phyloP scores from a whole-genome alignment of 228 moss, liverwort and hornwort species.

The Sphagnum magellanicum region DNA sequence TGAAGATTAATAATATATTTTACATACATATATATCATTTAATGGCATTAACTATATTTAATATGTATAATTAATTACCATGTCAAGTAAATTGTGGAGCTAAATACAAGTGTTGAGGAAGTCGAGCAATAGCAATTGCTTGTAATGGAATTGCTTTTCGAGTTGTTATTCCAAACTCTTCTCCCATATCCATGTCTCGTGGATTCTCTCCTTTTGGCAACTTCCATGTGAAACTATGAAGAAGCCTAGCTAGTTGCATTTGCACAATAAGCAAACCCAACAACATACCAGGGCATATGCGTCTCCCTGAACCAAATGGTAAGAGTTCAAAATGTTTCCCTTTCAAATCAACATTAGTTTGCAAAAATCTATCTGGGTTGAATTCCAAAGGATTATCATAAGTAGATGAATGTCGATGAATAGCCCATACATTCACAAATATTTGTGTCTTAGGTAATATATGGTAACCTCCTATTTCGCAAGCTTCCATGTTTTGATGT shows the following conservation, averaged over 20 bases:
- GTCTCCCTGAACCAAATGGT: conserved; percentile 49
- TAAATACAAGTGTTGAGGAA: conserved; percentile 16
- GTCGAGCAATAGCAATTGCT: conserved; percentile 24
- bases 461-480: conserved; percentile 32
- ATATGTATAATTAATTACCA: too few species aligned
- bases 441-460: conserved; percentile 30
- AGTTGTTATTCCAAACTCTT: conserved; percentile 9
- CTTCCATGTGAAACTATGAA: conserved; percentile 47
- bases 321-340: conserved; percentile 44
- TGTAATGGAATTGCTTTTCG: conserved; percentile 20
- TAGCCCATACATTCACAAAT: conserved; percentile 47
- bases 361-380: conserved; percentile 43
- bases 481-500: conserved; percentile 17
- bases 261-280: conserved; percentile 31
- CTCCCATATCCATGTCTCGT: conserved; percentile 36
- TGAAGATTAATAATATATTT: too few species aligned
- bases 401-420: conserved; percentile 24
- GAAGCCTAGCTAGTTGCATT: conserved; percentile 22
- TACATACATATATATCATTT: too few species aligned
- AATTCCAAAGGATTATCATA: conserved; percentile 41
- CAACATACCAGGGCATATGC: conserved; percentile 37
- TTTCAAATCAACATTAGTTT: conserved; percentile 21
- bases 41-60: too few species aligned
- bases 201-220: conserved; percentile 27
- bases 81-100: too few species aligned